A percentile compares a stretch with the other conserved stretches of the same genome.
phyloP scores from a whole-genome alignment of 225 moss, liverwort and hornwort species.

The Physcomitrellopsis africana region DNA sequence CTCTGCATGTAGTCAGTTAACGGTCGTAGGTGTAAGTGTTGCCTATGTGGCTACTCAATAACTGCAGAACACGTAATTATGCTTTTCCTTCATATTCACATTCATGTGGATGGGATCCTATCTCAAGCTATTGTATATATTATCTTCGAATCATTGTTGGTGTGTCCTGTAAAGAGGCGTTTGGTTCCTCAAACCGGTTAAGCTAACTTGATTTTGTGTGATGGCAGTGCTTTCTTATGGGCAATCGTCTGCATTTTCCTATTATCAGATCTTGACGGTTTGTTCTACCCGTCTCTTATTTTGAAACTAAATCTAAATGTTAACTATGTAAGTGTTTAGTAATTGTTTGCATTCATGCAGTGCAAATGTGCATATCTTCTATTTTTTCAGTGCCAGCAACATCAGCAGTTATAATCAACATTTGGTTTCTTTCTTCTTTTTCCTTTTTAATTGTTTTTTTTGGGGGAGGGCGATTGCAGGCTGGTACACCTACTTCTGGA shows the following conservation, averaged over 20 bases:
- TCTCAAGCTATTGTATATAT: too few relatives aligned
- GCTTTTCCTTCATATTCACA: too few relatives aligned
- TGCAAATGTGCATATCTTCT: not conserved
- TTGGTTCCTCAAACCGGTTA: not conserved
- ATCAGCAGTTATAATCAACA: not conserved
- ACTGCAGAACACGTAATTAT: too few relatives aligned
- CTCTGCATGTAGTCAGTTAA: not conserved
- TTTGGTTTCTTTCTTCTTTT: not conserved
- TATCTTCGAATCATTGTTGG: too few relatives aligned
- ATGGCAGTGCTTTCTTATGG: conserved; percentile 21
- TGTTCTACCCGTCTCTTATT: not conserved
- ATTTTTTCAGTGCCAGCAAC: not conserved
- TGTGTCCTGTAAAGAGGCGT: too few relatives aligned
- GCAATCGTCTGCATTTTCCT: conserved; percentile 25
- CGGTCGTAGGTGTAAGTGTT: not conserved
- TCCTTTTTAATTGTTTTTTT: too few relatives aligned
- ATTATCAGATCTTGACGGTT: conserved; percentile 19
- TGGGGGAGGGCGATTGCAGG: conserved; percentile 40
- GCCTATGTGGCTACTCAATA: not conserved
- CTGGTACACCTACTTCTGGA: conserved; percentile 78
- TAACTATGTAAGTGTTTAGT: not conserved
- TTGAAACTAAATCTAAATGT: too few relatives aligned
- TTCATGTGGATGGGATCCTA: too few relatives aligned
- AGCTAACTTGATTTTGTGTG: not conserved
- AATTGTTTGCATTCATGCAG: not conserved